These are phyloP conservation scores for Rhynchospora breviuscula DNA, from an alignment of 176 grass and related monocot species.

Conservation along the genomic window DNA sequence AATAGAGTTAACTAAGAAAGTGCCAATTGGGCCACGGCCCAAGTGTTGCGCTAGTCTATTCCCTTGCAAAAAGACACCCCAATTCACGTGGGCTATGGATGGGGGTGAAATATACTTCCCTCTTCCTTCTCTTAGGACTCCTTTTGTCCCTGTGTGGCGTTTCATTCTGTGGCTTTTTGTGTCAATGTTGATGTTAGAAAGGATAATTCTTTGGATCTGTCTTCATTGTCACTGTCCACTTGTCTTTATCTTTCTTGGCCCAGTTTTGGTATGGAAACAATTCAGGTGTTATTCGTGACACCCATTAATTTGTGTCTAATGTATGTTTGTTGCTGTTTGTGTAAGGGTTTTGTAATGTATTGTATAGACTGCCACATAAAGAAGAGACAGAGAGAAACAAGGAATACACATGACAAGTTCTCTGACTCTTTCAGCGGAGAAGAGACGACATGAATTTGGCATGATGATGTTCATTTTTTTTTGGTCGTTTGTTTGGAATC, in stretches of 20 bases:
- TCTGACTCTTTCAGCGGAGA: not conserved
- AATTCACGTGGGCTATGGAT: conserved; percentile 42
- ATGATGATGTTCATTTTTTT: conserved; percentile 1
- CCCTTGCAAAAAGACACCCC: not conserved
- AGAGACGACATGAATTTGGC: not conserved
- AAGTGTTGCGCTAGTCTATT: too few relatives aligned
- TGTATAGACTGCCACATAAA: not conserved
- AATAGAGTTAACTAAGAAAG: not conserved
- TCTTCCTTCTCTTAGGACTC: not conserved
- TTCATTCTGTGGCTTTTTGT: not conserved
- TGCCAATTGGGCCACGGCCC: not conserved
- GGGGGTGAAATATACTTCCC: conserved; percentile 6
- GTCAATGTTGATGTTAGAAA: not conserved
- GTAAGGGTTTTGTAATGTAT: not conserved
- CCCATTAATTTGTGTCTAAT: too few relatives aligned
- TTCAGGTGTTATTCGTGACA: not conserved
- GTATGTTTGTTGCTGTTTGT: not conserved
- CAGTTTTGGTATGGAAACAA: not conserved
- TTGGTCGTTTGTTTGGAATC: not conserved
- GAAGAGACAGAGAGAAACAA: not conserved
- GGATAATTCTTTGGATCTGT: not conserved
- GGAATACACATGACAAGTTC: not conserved
- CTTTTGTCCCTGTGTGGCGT: not conserved
- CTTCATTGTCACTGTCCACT: not conserved
- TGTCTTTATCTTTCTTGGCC: not conserved